Base-by-base conservation (phyloP, 1,139 yeast genomes). In the Blastobotrys ciferrii region DNA sequence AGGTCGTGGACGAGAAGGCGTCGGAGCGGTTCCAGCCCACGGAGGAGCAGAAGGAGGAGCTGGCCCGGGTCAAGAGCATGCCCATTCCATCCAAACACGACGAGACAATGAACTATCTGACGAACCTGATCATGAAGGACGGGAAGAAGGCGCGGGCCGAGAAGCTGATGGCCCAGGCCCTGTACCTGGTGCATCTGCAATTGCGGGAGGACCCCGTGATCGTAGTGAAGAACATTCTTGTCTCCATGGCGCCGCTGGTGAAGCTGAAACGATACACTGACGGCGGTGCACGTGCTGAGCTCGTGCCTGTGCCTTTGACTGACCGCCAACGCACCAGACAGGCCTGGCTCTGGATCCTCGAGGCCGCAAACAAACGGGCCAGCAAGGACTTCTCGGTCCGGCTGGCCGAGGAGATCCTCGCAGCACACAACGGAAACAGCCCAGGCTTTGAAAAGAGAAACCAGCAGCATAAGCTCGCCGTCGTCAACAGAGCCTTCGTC, bases 331-430 rank as follows among this genome's bases (percentile, higher is more conserved):
- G 98, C 67, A 73, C 82, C 58, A 80, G 96, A 68, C 81, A 78
- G 62, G 96, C 98, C 2, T 86, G 94, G 74, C 70, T 74, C 54
- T 92, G 98, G 98, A 84, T 92, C 45, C 70, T 89, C 50, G 96
- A 88, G 52, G 89, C 95, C 17, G 80, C 95, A 25, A 76, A 80
- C 50, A 84, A 84, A 65, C 83, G 95, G 67, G 84, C 82, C 47
- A 82, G 92, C 17, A 80, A 82, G 52, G 94, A 87, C 61, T 85
- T 85, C 61, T 75, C 95, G 1, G 97, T 92, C 30, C 79, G 98
- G 63, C 75, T 92, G 52, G 92, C 92, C 31, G 98, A 92, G 69
- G 98, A 92, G 68, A 78, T 92, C 53, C 67, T 88, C 40, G 74
- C 85, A 48, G 94, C 94, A 28, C 75, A 75, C 59, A 82, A 80